Evolutionary conservation across 306 rosid genomes (phyloP).

Genomic region (Sicyos edulis): DNA sequence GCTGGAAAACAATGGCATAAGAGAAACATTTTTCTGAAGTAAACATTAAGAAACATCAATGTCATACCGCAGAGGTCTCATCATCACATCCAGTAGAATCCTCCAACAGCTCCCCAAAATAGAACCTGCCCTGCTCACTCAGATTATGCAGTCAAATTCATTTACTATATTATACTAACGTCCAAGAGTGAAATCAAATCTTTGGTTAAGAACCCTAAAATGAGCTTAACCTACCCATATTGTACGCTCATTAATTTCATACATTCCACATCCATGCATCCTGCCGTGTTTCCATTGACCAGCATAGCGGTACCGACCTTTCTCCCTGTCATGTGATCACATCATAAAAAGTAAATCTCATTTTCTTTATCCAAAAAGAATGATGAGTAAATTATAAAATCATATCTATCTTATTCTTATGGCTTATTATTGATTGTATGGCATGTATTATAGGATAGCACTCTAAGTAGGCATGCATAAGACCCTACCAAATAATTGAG

Average conservation of each 20-base stretch:
- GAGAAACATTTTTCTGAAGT: constrained; percentile 23
- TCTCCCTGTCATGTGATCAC: constrained; percentile 56
- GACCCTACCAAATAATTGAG: neutral
- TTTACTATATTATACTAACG: neutral
- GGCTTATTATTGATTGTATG: neutral
- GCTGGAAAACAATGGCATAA: constrained; percentile 43
- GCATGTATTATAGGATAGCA: neutral
- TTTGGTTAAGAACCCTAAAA: constrained; percentile 13
- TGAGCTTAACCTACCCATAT: constrained; percentile 47
- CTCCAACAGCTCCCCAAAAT: constrained; percentile 74
- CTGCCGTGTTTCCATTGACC: constrained; percentile 97
- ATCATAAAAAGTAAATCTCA: neutral
- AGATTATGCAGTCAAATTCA: constrained; percentile 15
- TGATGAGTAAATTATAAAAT: neutral
- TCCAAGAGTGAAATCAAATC: neutral
- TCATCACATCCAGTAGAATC: constrained; percentile 69
- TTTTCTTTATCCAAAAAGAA: neutral
- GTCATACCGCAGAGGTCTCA: constrained; percentile 57
- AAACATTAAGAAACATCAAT: neutral
- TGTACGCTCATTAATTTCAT: constrained; percentile 66
- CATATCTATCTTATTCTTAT: neutral
- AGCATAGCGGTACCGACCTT: constrained; percentile 90
- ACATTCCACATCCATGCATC: constrained; percentile 96
- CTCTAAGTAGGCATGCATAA: neutral
- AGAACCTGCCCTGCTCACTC: constrained; percentile 82